phyloP scores from a whole-genome alignment of 2,329 filamentous ascomycete species.

The Aspergillus tanneri region DNA sequence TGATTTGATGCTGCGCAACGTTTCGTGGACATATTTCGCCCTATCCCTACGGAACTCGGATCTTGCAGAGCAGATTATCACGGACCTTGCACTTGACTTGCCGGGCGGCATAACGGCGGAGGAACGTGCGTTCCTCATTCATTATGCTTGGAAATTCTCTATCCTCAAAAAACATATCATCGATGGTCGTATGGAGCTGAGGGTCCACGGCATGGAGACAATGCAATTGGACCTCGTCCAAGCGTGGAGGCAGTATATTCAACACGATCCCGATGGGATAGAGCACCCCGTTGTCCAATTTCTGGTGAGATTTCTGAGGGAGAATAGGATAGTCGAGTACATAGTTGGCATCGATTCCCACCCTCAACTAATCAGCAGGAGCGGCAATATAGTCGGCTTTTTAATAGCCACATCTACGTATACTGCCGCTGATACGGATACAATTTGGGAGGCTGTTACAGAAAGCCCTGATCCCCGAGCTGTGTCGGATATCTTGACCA shows the following conservation, averaged over 20 bases:
- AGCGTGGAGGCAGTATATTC: conserved; percentile 62
- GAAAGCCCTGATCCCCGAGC: conserved; percentile 80
- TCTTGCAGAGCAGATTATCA: conserved; percentile 35
- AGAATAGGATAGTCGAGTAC: conserved; percentile 75
- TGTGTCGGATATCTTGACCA: conserved; percentile 73
- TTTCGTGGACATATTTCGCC: conserved; percentile 32
- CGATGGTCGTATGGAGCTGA: conserved; percentile 86
- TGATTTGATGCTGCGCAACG: conserved; percentile 34
- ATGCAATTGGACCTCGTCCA: conserved; percentile 70
- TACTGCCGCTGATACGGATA: conserved; percentile 68
- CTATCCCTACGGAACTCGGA: conserved; percentile 32
- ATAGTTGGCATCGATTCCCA: conserved; percentile 89
- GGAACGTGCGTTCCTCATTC: conserved; percentile 37
- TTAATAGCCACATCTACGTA: conserved; percentile 77
- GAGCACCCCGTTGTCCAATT: conserved; percentile 61
- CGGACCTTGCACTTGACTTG: conserved; percentile 37
- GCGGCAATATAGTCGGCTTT: conserved; percentile 82
- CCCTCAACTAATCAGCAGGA: conserved; percentile 79
- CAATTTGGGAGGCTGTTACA: conserved; percentile 79
- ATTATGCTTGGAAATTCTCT: conserved; percentile 66
- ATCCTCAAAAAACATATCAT: conserved; percentile 70
- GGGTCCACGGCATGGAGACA: conserved; percentile 72
- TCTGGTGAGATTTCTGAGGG: conserved; percentile 67
- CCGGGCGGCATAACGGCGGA: conserved; percentile 28
- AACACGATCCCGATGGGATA: conserved; percentile 41